phyloP scores from a whole-genome alignment of 1,139 yeast species.

The Arxiozyma slooffiae region DNA sequence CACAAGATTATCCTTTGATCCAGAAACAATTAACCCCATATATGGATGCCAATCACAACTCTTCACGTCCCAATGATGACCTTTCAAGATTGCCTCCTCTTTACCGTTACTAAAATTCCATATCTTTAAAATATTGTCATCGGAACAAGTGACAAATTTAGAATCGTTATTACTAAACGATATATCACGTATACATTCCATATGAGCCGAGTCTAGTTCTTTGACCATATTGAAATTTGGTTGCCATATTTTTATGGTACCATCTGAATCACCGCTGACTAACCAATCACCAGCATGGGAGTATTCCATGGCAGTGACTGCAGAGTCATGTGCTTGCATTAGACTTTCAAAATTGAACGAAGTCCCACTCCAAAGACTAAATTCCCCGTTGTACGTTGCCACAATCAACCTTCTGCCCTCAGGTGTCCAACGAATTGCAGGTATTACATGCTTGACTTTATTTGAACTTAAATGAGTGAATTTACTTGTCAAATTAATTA shows the following conservation, averaged over 20 bases:
- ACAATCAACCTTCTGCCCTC: slow-evolving; percentile 87
- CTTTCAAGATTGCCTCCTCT: slow-evolving; percentile 71
- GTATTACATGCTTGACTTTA: slow-evolving; percentile 85
- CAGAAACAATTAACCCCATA: slow-evolving; percentile 72
- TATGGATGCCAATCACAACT: slow-evolving; percentile 95
- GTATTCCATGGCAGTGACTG: slow-evolving; percentile 70
- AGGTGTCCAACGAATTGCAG: slow-evolving; percentile 91
- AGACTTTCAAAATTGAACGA: slow-evolving; percentile 93
- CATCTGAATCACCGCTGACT: slow-evolving; percentile 87
- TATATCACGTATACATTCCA: slow-evolving; percentile 71
- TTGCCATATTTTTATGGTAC: slow-evolving; percentile 90
- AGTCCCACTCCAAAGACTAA: slow-evolving; percentile 94
- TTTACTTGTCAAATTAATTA: slow-evolving; percentile 58
- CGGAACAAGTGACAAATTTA: slow-evolving; percentile 84
- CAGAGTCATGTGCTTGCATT: slow-evolving; percentile 96
- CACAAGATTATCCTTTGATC: slow-evolving; percentile 87
- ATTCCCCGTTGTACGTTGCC: slow-evolving; percentile 89
- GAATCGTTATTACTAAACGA: slow-evolving; percentile 86
- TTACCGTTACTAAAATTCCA: slow-evolving; percentile 91
- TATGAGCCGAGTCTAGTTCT: slow-evolving; percentile 62
- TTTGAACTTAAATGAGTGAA: slow-evolving; percentile 87
- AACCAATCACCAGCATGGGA: slow-evolving; percentile 93
- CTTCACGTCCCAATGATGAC: slow-evolving; percentile 98
- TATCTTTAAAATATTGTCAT: slow-evolving; percentile 77
- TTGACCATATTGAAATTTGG: slow-evolving; percentile 95